Base-by-base conservation (phyloP, 2,329 filamentous ascomycete species). In the Ascochyta fabae region DNA sequence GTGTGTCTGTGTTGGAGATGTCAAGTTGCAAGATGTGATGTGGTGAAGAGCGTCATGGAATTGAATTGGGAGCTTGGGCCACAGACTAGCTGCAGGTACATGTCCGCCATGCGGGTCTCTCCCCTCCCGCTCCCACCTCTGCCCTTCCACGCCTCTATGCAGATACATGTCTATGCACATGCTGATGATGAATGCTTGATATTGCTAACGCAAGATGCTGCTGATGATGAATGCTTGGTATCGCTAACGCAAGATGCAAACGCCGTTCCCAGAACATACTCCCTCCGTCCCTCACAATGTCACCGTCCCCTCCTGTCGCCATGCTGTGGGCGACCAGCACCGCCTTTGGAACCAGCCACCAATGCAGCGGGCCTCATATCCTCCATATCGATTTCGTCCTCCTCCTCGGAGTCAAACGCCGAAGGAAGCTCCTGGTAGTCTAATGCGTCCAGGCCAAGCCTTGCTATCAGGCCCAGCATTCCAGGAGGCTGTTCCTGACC, bases 331-430 rank as follows among this genome's bases (percentile, higher is more conserved):
- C 33, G 43, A 19, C 29, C 42, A 36, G 8, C 12, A 40, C 52
- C 29, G 16, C 41, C 27, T 35, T 45, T 41, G 35, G 27, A 24
- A 29, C 33, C 43, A 36, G 35, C 46, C 48, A 41, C 33, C 44
- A 23, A n/a, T 35, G 39, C 23, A 9, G 4, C 15, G 16, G 26
- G 13, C 12, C 41, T 26, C 39, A 57, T 16, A 31, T 41, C 54
- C 13, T 41, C 53, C 45, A 48, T 23, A 16, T 65, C 59, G 12
- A 56, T 24, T 8, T 63, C 64, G 16, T 65, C 60, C 9, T 67
- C 60, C 31, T 55, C 53, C 4, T 70, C 65, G 10, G 61, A 65
- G 8, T 69, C 67, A 35, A 67, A 68, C 7, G 62, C 60, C 19
- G 63, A 67, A 10, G 66, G 58, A 12, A 70, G 50, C 15, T 65